These are phyloP conservation scores for Byssochlamys sp. DNA, from an alignment of 2,329 filamentous ascomycete species.

Conservation along the genomic window DNA sequence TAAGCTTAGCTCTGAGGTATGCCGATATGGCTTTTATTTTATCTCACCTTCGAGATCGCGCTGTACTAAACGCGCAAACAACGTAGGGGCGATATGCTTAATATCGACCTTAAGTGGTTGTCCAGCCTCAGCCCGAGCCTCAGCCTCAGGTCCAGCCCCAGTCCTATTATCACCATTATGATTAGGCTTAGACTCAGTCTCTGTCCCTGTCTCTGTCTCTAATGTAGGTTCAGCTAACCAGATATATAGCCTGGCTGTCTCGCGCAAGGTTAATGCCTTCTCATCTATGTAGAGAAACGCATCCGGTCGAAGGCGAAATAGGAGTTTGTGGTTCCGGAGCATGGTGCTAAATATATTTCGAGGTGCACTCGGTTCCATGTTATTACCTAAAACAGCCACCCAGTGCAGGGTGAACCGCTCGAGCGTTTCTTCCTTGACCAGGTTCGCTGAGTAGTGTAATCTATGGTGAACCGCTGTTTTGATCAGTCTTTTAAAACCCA, in stretches of 20 bases:
- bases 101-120: conserved; percentile 10
- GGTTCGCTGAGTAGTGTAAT: conserved; percentile 2
- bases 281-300: conserved; percentile 6
- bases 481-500: conserved; percentile 1
- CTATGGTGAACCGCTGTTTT: conserved; percentile 6
- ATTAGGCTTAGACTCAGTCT: neutral
- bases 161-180: no score
- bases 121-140: neutral
- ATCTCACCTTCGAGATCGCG: conserved; percentile 10
- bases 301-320: conserved; percentile 2
- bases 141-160: no score
- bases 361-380: neutral
- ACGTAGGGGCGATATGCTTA: conserved; percentile 11
- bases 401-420: conserved; percentile 2
- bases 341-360: neutral
- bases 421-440: conserved; percentile 6
- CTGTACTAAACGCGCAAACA: conserved; percentile 10
- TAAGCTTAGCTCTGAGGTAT: conserved; percentile 10
- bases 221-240: conserved; percentile 8
- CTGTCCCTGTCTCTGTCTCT: neutral
- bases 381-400: neutral
- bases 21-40: conserved; percentile 11
- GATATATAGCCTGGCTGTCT: conserved; percentile 7
- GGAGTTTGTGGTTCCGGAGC: neutral
- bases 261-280: conserved; percentile 4